Base-by-base conservation (phyloP, 306 rosid species). In the Hippophae tibetana region DNA sequence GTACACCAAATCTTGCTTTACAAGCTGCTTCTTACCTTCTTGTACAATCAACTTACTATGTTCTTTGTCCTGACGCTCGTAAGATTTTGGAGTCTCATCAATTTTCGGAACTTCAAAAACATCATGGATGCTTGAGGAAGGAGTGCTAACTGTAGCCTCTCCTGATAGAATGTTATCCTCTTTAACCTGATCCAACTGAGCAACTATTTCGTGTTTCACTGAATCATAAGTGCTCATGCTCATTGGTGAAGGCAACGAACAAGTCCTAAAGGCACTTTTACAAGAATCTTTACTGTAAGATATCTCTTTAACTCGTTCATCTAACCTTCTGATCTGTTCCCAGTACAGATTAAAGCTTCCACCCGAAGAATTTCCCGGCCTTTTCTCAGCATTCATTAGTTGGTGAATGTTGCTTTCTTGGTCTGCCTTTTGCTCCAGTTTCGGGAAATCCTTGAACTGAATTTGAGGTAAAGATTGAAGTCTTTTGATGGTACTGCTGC, bases 31-130 rank as follows among this genome's bases (percentile, higher is more conserved):
- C 65, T 79, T 87, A 8, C 68, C 57, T 61, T 77, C 86, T 38
- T 31, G 38, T 31, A 72, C 63, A 58, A 48, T 59, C 75, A 70
- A 47, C 54, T 52, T 71, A 18, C 65, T 79, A 45, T 63, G 69
- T 50, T 55, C 76, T 70, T 51, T 76, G 53, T 56, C 77, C 70
- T 64, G 76, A 12, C 26, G 52, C 53, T 64, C 86, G 43, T 50
- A 25, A 3, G 63, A 65, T 64, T 70, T 71, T 41, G 14, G 59
- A 63, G 63, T 78, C 54, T 63, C 80, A 47, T 50, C 56, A 13
- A 60, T 57, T 71, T 78, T 75, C 41, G 95, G 90, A 52, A 86
- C 89, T 77, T 89, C 97, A 43, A 78, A 86, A 26, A 93, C 81
- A 74, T 93, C 99, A 62, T 84, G 85, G 31, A 89, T 65, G 41